Base-by-base conservation (phyloP, 1,139 yeast species). In the Sugiyamaella paludigena region DNA sequence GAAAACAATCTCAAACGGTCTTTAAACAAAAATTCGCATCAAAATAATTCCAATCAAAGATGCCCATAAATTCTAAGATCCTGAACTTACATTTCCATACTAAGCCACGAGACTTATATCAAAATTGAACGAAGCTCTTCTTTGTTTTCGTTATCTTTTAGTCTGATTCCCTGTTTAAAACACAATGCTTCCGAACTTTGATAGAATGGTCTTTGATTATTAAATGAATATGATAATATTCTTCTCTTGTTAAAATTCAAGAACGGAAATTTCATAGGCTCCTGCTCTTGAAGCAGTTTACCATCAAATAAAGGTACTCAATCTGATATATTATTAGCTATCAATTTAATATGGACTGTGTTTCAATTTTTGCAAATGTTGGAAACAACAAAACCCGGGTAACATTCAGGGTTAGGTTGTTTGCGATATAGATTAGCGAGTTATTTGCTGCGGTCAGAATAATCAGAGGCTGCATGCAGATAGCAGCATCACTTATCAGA, bases 51-150 rank as follows among this genome's bases (percentile, higher is more conserved):
- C n/a, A n/a, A n/a, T n/a, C n/a, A n/a, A n/a, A n/a, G n/a, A n/a
- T n/a, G n/a, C n/a, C n/a, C n/a, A n/a, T n/a, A n/a, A n/a, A n/a
- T n/a, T n/a, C n/a, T n/a, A n/a, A n/a, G n/a, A n/a, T n/a, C n/a
- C n/a, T n/a, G n/a, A n/a, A 39, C 43, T 15, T 24, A 39, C 43
- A 24, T 39, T 39, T 12, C 32, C 43, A 39, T 39, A 39, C 6
- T 39, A 39, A 16, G 24, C 35, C 35, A 39, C n/a, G 24, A 39
- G 15, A 12, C 24, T 19, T 19, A 19, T 19, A 19, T 19, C 24
- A 19, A 19, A 19, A 19, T 19, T 19, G 24, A 19, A 19, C 24
- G 24, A 19, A 19, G 24, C 24, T 5, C 24, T 19, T 19, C 24
- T 19, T 19, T 19, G 24, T 19, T 19, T 19, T 19, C 24, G 24